These are phyloP conservation scores for Pythium aquatile DNA, from an alignment of 352 stramenopile genomes.

Conservation along the genomic window DNA sequence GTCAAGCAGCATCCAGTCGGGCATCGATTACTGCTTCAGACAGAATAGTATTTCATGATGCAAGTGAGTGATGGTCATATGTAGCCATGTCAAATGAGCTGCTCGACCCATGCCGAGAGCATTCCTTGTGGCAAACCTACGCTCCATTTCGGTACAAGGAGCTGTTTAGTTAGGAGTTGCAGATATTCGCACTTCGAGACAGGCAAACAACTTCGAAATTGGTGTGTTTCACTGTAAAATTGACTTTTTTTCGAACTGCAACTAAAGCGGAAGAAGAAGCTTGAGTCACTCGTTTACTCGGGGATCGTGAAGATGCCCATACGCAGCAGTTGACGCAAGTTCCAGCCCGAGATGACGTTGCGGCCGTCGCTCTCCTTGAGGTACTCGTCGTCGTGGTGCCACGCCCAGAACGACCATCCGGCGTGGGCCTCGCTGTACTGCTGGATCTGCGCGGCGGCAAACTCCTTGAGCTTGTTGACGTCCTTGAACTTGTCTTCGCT, in stretches of 20 bases:
- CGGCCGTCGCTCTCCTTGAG: slow-evolving; percentile 4
- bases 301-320: neutral
- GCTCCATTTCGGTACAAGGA: no score
- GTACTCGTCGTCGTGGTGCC: slow-evolving; percentile 31
- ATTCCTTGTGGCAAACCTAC: neutral
- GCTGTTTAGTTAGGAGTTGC: no score
- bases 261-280: no score
- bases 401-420: slow-evolving; percentile 55
- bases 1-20: neutral
- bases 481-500: slow-evolving; percentile 24
- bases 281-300: neutral
- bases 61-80: neutral
- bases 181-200: no score
- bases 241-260: no score
- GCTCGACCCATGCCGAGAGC: no score
- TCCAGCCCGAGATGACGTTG: slow-evolving; percentile 1
- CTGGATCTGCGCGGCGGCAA: slow-evolving; percentile 34
- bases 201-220: no score
- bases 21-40: neutral
- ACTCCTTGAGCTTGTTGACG: slow-evolving; percentile 28
- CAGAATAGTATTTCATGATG: neutral
- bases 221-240: no score
- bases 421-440: slow-evolving; percentile 20
- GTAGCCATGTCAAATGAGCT: neutral
- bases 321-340: neutral